Evolutionary conservation across 768 basidiomycete species (phyloP).

Genomic region (Terana coerulea): DNA sequence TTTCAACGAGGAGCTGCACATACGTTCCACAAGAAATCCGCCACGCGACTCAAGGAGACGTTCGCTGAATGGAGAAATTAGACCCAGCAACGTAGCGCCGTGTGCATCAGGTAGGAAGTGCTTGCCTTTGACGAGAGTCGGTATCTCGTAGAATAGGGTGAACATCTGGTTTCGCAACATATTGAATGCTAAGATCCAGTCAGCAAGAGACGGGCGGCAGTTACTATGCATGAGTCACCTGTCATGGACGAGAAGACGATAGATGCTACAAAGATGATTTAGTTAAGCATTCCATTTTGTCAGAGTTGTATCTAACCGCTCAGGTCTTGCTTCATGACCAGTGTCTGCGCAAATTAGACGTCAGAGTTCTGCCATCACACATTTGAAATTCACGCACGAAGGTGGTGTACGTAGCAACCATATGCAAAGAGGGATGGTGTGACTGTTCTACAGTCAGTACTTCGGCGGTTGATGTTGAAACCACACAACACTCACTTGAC

Average conservation of each 20-base stretch:
- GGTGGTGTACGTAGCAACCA: slow-evolving; percentile 57
- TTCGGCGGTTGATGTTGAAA: no score
- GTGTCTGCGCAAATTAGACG: slow-evolving; percentile 18
- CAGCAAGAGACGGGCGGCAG: no score
- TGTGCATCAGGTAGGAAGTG: neutral
- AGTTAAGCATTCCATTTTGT: neutral
- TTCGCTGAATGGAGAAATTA: no score
- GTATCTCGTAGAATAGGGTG: slow-evolving; percentile 26
- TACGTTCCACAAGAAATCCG: slow-evolving; percentile 39
- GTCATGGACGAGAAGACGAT: slow-evolving; percentile 10
- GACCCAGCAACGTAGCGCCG: neutral
- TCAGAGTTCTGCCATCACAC: neutral
- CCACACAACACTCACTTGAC: slow-evolving; percentile 32
- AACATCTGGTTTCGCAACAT: slow-evolving; percentile 49
- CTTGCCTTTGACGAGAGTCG: slow-evolving; percentile 19
- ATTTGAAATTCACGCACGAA: slow-evolving; percentile 36
- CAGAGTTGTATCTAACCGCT: slow-evolving; percentile 12
- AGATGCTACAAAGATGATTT: slow-evolving; percentile 1
- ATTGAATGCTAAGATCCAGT: slow-evolving; percentile 58
- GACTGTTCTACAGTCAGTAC: no score
- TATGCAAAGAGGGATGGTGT: slow-evolving; percentile 56
- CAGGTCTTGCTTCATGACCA: slow-evolving; percentile 33
- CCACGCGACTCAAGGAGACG: slow-evolving; percentile 59
- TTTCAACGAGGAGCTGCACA: neutral
- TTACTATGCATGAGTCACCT: no score